Base-by-base conservation (phyloP, 495 filamentous ascomycete species). In the Xylaria curta region DNA sequence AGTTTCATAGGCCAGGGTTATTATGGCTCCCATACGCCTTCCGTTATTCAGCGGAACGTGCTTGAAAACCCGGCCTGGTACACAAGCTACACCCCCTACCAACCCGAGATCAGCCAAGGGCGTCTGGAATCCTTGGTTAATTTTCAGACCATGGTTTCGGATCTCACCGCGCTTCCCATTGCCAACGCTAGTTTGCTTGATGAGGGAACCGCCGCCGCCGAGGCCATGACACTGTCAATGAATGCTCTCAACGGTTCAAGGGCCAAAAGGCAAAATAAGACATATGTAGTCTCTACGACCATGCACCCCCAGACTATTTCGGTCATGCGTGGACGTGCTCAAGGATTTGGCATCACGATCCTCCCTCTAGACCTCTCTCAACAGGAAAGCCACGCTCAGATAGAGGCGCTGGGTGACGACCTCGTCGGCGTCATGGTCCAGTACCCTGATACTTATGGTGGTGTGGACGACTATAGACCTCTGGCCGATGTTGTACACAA, bases 41-140 rank as follows among this genome's bases (percentile, higher is more conserved):
- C 93, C 66, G 96, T 98, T 42, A 97, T 99, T 78, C 93, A 97
- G 82, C 87, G 96, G 76, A 99, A 99, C 79, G 87, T 98, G 10
- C 84, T 99, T 40, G 95, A 99, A 86, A 93, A 90, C 76, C 96
- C 96, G 1, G 97, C 91, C 19, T 99, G 96, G 96, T 99, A 99
- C 82, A 99, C 96, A 51, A 98, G 95, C 80, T 99, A 99, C 79
- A 98, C 96, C 0, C 96, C 96, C 33, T 99, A 99, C 81, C 96
- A 99, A 80, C 95, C 96, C 3, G 96, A 99, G 82, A 98, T 99
- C 85, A 97, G 94, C 77, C 96, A 99, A 81, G 96, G 92, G 42
- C 92, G 94, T 53, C 82, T 97, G 73, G 97, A 98, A 85, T 97
- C 95, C 8, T 84, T 99, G 51, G 85, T 99, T 56, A 99, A 99